Evolutionary conservation across 2,329 filamentous ascomycete species (phyloP).

Genomic region (Cladosporium sp.): DNA sequence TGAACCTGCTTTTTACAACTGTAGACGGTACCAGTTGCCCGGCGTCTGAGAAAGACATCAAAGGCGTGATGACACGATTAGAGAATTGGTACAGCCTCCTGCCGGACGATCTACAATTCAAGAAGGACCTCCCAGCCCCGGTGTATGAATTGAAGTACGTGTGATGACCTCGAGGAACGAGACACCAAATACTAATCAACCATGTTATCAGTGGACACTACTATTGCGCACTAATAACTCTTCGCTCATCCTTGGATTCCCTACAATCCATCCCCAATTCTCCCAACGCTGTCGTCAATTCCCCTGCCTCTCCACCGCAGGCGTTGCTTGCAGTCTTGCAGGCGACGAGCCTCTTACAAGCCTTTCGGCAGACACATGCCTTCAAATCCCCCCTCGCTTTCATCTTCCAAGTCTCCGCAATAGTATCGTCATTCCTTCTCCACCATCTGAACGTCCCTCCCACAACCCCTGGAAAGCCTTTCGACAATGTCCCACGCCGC

Average conservation of each 20-base stretch:
- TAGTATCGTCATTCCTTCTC: neutral
- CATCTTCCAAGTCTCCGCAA: neutral
- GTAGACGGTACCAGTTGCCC: no score
- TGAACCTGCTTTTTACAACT: neutral
- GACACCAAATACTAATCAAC: neutral
- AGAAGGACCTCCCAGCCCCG: neutral
- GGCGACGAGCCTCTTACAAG: neutral
- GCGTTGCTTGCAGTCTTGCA: neutral
- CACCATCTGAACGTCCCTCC: neutral
- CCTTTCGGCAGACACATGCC: neutral
- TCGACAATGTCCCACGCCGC: no score
- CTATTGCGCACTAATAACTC: neutral
- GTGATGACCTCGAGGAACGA: neutral
- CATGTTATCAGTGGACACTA: neutral
- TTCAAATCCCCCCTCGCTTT: slow-evolving; percentile 1
- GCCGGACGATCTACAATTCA: neutral
- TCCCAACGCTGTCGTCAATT: neutral
- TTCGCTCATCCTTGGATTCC: neutral
- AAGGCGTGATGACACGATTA: neutral
- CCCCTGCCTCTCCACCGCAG: neutral
- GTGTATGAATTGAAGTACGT: neutral
- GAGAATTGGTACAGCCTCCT: neutral
- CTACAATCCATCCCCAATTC: neutral
- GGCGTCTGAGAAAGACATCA: neutral
- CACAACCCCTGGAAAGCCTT: no score